These are phyloP conservation scores for Amanita fuliginea DNA, from an alignment of 768 basidiomycete genomes.

Conservation along the genomic window DNA sequence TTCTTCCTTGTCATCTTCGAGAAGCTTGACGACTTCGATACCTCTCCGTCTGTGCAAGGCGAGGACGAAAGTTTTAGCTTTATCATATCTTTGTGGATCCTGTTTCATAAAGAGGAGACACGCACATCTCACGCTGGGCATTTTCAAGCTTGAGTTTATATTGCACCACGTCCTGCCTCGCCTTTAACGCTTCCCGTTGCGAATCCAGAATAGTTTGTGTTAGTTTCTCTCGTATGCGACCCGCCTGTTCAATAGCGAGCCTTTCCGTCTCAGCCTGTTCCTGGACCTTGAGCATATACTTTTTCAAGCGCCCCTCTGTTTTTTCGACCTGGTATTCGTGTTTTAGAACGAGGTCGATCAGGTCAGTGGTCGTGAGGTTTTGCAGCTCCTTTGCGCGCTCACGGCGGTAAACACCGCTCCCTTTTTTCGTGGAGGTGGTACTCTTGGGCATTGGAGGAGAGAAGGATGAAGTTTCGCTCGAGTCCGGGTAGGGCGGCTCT, in stretches of 20 bases:
- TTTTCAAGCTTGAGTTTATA: conserved; percentile 6
- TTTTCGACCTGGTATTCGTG: conserved; percentile 2
- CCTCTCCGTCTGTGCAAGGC: neutral
- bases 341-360: conserved; percentile 2
- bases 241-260: conserved; percentile 1
- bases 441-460: neutral
- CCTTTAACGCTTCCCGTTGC: conserved; percentile 1
- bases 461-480: neutral
- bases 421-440: neutral
- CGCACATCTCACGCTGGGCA: conserved; percentile 3
- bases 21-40: neutral
- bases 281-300: neutral
- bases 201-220: conserved; percentile 4
- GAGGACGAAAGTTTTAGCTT: neutral
- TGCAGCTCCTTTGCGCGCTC: conserved; percentile 5
- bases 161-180: conserved; percentile 3
- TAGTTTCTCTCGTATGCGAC: conserved; percentile 1
- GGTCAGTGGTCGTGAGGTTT: neutral
- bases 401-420: neutral
- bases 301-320: neutral
- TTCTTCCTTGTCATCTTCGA: conserved; percentile 6
- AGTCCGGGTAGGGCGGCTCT: neutral
- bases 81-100: neutral
- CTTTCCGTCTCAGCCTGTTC: conserved; percentile 1
- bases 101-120: neutral